Percentiles rank a stretch among this genome's conserved stretches.
These are phyloP conservation scores for Alternaria panax DNA, from an alignment of 2,329 filamentous ascomycete genomes.

Conservation along the genomic window DNA sequence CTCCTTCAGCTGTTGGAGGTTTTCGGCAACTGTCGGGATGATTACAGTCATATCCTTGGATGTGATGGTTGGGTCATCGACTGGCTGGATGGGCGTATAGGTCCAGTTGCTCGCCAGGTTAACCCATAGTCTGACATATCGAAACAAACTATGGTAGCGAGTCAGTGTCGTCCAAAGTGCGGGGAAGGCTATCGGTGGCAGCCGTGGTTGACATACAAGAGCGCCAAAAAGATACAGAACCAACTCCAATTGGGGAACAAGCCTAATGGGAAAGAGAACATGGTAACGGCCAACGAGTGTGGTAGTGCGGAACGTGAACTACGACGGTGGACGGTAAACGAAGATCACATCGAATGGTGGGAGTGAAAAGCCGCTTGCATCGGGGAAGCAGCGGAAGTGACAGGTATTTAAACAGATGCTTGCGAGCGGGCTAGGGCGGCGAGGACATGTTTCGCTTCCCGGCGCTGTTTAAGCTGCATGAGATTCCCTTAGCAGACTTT, in stretches of 20 bases:
- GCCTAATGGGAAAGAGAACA: slow-evolving; percentile 49
- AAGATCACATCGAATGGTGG: slow-evolving; percentile 52
- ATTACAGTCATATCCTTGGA: slow-evolving; percentile 90
- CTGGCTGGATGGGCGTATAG: slow-evolving; percentile 84
- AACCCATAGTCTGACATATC: slow-evolving; percentile 84
- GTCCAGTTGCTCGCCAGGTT: slow-evolving; percentile 80
- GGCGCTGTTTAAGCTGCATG: slow-evolving; percentile 52
- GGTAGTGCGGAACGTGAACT: slow-evolving; percentile 45
- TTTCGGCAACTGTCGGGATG: slow-evolving; percentile 89
- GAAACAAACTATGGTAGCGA: slow-evolving; percentile 71
- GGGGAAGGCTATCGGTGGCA: slow-evolving; percentile 7
- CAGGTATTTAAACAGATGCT: slow-evolving; percentile 53
- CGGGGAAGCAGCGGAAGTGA: slow-evolving; percentile 48
- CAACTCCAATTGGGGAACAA: slow-evolving; percentile 51
- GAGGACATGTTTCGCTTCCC: slow-evolving; percentile 50
- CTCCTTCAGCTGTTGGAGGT: slow-evolving; percentile 80
- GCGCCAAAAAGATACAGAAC: slow-evolving; percentile 46
- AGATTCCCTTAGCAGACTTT: slow-evolving; percentile 51
- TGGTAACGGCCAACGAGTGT: slow-evolving; percentile 49
- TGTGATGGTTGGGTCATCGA: slow-evolving; percentile 79
- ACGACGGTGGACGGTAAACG: slow-evolving; percentile 45
- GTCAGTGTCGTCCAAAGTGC: slow-evolving; percentile 32
- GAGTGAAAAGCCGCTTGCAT: slow-evolving; percentile 49
- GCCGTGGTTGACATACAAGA: slow-evolving; percentile 42
- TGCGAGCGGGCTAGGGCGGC: slow-evolving; percentile 49